phyloP scores from a whole-genome alignment of 352 stramenopile genomes.

The Phytophthora podocarpi region DNA sequence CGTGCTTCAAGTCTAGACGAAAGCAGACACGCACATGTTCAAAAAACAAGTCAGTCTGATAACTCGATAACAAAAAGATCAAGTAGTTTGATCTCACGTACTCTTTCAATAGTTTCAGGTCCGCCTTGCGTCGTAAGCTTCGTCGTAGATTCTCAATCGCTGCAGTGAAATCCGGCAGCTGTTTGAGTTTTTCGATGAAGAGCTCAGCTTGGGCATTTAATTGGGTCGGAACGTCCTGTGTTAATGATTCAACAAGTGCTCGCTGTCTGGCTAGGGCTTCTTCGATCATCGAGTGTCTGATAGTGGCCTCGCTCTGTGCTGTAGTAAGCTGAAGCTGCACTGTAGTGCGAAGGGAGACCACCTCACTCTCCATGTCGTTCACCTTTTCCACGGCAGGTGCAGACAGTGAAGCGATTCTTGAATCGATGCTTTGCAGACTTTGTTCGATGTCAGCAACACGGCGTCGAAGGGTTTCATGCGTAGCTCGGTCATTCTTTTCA shows the following conservation, averaged over 20 bases:
- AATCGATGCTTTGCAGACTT: conserved; percentile 53
- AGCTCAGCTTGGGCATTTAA: conserved; percentile 35
- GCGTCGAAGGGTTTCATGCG: conserved; percentile 54
- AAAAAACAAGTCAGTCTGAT: no score
- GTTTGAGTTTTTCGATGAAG: conserved; percentile 49
- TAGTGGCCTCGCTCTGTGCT: conserved; percentile 35
- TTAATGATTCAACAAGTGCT: conserved; percentile 33
- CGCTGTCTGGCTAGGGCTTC: conserved; percentile 39
- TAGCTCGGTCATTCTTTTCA: conserved; percentile 47
- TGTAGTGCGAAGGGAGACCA: conserved; percentile 35
- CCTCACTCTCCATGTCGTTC: conserved; percentile 43
- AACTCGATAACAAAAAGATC: neutral
- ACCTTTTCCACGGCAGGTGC: conserved; percentile 52
- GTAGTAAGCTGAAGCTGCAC: conserved; percentile 46
- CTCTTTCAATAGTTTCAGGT: conserved; percentile 72
- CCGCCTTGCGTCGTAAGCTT: conserved; percentile 56
- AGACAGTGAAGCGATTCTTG: conserved; percentile 41
- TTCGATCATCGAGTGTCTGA: conserved; percentile 36
- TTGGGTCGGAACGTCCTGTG: conserved; percentile 31
- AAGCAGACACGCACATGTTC: no score
- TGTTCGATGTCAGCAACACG: conserved; percentile 60
- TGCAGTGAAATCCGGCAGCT: conserved; percentile 46
- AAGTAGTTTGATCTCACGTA: no score
- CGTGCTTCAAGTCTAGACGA: no score
- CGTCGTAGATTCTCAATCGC: conserved; percentile 53